Evolutionary conservation across 2,329 filamentous ascomycete species (phyloP), one percentile per base, ranked within the genome.

Genomic region (Xylaria sp.): DNA sequence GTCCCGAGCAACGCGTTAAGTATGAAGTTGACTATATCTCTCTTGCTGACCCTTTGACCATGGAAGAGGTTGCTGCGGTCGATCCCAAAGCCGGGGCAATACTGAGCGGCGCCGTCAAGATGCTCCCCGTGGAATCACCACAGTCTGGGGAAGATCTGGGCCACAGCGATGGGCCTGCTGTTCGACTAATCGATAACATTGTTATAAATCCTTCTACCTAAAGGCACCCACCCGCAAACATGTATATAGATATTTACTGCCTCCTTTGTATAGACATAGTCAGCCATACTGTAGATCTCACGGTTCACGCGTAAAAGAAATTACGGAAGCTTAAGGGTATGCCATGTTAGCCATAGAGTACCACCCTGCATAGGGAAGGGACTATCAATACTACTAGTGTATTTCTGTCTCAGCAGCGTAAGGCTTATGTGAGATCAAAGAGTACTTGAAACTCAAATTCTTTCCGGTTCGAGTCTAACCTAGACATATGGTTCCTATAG

Each of bases 1-100:
- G 78, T 1, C 84, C 87, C 0, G 76, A 78, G 31, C 78, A 90
- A 72, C 82, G 92, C 49, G 90, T 88, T 3, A 78, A 81, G 52
- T 95, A 93, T 63, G 90, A 96, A 73, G 83, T 97, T 8, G 94
- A 98, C 75, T 99, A 99, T 74, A 86, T 99, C 58, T 96, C 93
- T 15, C 82, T 99, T 25, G 90, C 94, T 0, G 92, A 98, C 70
- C 91, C 92, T 1, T 87, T 92, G 8, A 90, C 89, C 0, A 86
- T 99, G 79, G 85, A 91, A 62, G 94, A 98, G 77, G 71, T 97
- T 1, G 83, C 90, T 0, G 74, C 78, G 11, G 84, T 98, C 1
- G 90, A 97, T 71, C 81, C 83, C 0, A 77, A 78, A 0, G 86
- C 81, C 65, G 94, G 94, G 1, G 93, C 90, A 0, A 90, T 99